These are phyloP conservation scores for Magnusiomyces suaveolens DNA, from an alignment of 1,139 yeast genomes.

Conservation along the genomic window DNA sequence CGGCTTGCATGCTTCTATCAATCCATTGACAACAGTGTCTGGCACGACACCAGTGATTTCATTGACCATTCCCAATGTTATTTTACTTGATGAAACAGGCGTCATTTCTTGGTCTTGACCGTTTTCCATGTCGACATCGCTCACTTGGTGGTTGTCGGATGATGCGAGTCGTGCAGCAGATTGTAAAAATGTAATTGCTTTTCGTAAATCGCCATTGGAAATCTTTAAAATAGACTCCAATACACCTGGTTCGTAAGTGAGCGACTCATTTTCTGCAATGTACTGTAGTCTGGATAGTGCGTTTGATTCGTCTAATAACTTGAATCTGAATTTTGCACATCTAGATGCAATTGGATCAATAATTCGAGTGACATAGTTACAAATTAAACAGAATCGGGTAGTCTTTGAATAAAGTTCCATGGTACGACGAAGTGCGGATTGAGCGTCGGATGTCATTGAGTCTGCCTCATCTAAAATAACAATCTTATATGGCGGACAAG, in stretches of 20 bases:
- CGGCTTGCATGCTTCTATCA: slow-evolving; percentile 36
- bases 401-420: slow-evolving; percentile 91
- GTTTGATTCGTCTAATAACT: slow-evolving; percentile 58
- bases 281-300: slow-evolving; percentile 58
- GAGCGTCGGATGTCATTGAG: slow-evolving; percentile 98
- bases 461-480: slow-evolving; percentile 90
- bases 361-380: slow-evolving; percentile 91
- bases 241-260: slow-evolving; percentile 42
- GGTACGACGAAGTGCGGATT: slow-evolving; percentile 86
- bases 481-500: slow-evolving; percentile 91
- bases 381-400: slow-evolving; percentile 85
- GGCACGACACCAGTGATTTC: slow-evolving; percentile 88
- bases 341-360: slow-evolving; percentile 94
- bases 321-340: slow-evolving; percentile 89
- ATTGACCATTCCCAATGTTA: slow-evolving; percentile 41
- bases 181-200: slow-evolving; percentile 83
- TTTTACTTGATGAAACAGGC: slow-evolving; percentile 20
- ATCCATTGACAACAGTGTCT: slow-evolving; percentile 38
- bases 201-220: slow-evolving; percentile 83
- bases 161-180: slow-evolving; percentile 62
- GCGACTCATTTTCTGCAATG: slow-evolving; percentile 45
- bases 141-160: slow-evolving; percentile 14
- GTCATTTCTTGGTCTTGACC: slow-evolving; percentile 23
- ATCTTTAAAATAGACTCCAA: slow-evolving; percentile 55
- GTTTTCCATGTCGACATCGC: slow-evolving; percentile 21